phyloP scores from a whole-genome alignment of 31 red algal genomes.

The Endocladia muricata region DNA sequence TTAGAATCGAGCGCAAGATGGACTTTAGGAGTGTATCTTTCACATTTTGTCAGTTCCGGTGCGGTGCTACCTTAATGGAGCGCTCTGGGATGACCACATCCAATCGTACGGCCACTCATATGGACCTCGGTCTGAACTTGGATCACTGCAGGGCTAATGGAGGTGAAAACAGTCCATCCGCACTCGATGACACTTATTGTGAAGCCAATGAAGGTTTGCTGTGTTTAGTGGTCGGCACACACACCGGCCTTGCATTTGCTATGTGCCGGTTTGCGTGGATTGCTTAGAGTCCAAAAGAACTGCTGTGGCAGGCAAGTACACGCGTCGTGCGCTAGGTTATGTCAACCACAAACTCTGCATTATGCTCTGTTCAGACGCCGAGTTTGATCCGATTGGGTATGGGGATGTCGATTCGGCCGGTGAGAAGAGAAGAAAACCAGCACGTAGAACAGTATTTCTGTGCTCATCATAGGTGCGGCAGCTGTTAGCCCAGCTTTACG shows the following conservation, averaged over 20 bases:
- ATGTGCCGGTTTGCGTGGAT: too few species aligned
- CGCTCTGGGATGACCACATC: not conserved
- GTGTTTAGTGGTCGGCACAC: not conserved
- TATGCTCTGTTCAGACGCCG: not conserved
- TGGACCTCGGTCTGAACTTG: too few species aligned
- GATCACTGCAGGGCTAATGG: not conserved
- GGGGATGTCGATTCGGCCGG: not conserved
- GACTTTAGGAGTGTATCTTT: not conserved
- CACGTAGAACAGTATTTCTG: not conserved
- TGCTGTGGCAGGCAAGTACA: not conserved
- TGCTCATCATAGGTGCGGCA: not conserved
- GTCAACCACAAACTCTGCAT: not conserved
- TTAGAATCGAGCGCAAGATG: not conserved
- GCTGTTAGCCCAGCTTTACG: not conserved
- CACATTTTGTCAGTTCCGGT: not conserved
- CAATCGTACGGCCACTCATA: not conserved
- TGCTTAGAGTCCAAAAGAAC: too few species aligned
- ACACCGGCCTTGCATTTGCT: not conserved
- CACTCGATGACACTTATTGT: not conserved
- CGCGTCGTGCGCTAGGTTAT: not conserved
- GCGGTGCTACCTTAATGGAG: not conserved
- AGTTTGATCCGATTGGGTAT: not conserved
- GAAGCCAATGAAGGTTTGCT: not conserved
- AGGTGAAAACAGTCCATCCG: not conserved
- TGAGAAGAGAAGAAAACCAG: not conserved